phyloP scores from a whole-genome alignment of 1,139 yeast species.

The Candida neerlandica region DNA sequence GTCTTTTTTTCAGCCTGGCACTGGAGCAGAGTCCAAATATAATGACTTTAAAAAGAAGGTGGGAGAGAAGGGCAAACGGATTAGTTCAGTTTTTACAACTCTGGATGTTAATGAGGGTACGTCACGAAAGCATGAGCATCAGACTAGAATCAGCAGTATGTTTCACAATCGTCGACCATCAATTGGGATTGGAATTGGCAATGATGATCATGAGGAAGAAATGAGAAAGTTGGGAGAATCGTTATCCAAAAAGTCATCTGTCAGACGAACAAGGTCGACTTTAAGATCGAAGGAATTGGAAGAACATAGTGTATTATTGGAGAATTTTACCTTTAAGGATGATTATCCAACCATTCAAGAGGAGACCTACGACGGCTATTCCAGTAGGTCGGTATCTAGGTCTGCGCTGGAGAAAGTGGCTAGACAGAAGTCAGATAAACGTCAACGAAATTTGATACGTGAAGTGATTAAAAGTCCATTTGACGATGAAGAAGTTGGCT shows the following conservation, averaged over 20 bases:
- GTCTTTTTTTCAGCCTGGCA: neutral
- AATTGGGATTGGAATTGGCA: neutral
- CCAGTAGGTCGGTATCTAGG: conserved; percentile 15
- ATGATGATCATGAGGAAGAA: conserved; percentile 24
- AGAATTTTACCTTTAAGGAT: conserved; percentile 19
- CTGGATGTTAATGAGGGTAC: conserved; percentile 1
- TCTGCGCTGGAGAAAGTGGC: conserved; percentile 6
- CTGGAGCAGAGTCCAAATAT: neutral
- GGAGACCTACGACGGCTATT: conserved; percentile 19
- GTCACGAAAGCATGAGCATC: neutral
- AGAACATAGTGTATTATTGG: conserved; percentile 9
- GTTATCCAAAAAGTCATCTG: conserved; percentile 30
- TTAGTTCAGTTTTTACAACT: neutral
- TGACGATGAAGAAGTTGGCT: conserved; percentile 3
- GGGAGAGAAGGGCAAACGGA: neutral
- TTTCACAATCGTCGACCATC: conserved; percentile 4
- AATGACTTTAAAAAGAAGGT: conserved; percentile 1
- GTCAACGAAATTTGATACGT: conserved; percentile 3
- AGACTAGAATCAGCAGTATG: neutral
- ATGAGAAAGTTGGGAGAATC: conserved; percentile 36
- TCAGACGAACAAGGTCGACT: conserved; percentile 24
- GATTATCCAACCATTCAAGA: conserved; percentile 19
- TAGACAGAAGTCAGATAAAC: conserved; percentile 1
- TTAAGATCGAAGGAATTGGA: conserved; percentile 11
- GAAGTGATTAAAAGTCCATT: conserved; percentile 8